phyloP scores from a whole-genome alignment of 495 filamentous ascomycete species.

The Hypoxylon subgilvum region DNA sequence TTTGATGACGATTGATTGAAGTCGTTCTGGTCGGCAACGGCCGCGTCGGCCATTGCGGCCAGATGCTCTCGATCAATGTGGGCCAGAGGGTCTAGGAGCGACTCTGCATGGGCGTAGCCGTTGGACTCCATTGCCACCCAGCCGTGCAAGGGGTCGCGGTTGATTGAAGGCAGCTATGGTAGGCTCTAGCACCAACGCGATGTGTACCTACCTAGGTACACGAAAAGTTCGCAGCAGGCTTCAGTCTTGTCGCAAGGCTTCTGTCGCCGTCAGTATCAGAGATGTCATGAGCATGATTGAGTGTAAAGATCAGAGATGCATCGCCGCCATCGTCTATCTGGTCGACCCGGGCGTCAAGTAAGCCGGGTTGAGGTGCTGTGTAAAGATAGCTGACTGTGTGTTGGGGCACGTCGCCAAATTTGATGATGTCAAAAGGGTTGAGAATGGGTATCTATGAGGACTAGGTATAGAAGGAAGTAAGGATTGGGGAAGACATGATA shows the following conservation, averaged over 20 bases:
- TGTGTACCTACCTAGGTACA: too few relatives aligned
- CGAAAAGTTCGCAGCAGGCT: slow-evolving; percentile 8
- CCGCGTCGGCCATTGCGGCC: slow-evolving; percentile 51
- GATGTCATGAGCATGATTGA: not conserved
- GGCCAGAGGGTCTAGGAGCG: slow-evolving; percentile 44
- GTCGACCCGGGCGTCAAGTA: slow-evolving; percentile 1
- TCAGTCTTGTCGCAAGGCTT: slow-evolving; percentile 5
- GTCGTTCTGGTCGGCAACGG: slow-evolving; percentile 51
- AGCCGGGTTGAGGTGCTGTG: not conserved
- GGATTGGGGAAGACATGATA: too few relatives aligned
- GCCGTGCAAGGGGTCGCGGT: slow-evolving; percentile 18
- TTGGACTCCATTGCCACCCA: slow-evolving; percentile 40
- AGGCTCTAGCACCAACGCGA: slow-evolving; percentile 19
- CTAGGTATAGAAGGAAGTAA: too few relatives aligned
- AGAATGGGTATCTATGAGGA: too few relatives aligned
- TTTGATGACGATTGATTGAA: slow-evolving; percentile 37
- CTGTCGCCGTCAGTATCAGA: slow-evolving; percentile 17
- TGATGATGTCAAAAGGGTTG: too few relatives aligned
- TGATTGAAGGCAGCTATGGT: slow-evolving; percentile 31
- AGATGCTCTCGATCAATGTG: slow-evolving; percentile 40
- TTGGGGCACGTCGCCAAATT: too few relatives aligned
- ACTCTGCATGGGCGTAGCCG: slow-evolving; percentile 41
- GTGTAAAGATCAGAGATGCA: slow-evolving; percentile 14
- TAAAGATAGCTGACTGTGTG: too few relatives aligned
- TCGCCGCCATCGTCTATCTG: slow-evolving; percentile 14